Percentiles rank a stretch among this genome's conserved stretches.
These are phyloP conservation scores for Aspergillus thermomutatus DNA, from an alignment of 2,329 filamentous ascomycete species.

Conservation along the genomic window DNA sequence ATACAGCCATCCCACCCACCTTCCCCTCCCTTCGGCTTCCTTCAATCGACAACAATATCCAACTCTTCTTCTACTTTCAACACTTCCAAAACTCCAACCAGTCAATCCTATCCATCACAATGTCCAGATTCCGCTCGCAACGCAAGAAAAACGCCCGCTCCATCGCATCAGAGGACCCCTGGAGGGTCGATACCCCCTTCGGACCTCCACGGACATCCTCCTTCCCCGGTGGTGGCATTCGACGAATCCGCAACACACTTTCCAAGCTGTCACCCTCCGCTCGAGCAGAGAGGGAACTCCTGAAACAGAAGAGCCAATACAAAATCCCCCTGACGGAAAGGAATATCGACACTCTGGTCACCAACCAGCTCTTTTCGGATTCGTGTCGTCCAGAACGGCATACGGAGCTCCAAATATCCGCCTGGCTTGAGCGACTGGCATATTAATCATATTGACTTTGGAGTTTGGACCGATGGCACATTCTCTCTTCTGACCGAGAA, in stretches of 20 bases:
- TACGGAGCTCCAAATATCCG: conserved; percentile 66
- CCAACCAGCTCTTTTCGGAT: conserved; percentile 41
- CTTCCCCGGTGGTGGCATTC: conserved; percentile 28
- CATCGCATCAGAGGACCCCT: conserved; percentile 25
- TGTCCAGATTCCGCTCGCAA: conserved; percentile 18
- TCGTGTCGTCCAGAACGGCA: conserved; percentile 56
- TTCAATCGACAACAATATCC: neutral
- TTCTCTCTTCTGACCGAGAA: conserved; percentile 1
- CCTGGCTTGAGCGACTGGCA: conserved; percentile 70
- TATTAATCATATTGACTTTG: conserved; percentile 48
- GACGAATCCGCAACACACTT: conserved; percentile 34
- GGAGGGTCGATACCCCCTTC: conserved; percentile 31
- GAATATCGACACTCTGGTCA: conserved; percentile 35
- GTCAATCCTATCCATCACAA: conserved; percentile 1
- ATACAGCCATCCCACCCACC: neutral
- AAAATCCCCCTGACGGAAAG: conserved; percentile 34
- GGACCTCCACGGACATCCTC: conserved; percentile 28
- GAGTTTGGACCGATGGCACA: conserved; percentile 24
- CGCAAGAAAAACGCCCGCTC: conserved; percentile 24
- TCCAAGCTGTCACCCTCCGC: conserved; percentile 32
- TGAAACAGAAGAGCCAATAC: conserved; percentile 34
- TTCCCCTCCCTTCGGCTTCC: neutral
- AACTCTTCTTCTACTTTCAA: neutral
- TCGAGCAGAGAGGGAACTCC: conserved; percentile 31
- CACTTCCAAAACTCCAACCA: neutral